Conservation (phyloP, 352 stramenopile species). For the Pythium vanterpoolii region DNA sequence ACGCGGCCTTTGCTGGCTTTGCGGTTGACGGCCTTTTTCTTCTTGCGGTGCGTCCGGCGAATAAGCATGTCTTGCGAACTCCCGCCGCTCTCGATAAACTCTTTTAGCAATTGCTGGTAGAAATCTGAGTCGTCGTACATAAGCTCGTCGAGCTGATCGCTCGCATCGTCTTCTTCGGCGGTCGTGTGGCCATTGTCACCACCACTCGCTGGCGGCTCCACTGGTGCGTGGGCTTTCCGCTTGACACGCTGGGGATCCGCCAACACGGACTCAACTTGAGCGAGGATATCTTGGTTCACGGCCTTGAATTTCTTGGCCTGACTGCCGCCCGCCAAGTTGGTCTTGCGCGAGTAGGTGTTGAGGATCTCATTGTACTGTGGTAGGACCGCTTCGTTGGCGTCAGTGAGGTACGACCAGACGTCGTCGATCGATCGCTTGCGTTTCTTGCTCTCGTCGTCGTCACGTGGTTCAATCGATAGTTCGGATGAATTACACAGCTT, state of each 20-base stretch:
- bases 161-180: conserved; percentile 30
- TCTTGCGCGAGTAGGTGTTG: conserved; percentile 77
- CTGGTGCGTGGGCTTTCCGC: conserved; percentile 72
- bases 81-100: conserved; percentile 82
- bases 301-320: conserved; percentile 87
- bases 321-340: conserved; percentile 51
- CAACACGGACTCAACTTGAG: conserved; percentile 82
- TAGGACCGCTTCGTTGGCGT: conserved; percentile 41
- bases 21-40: conserved; percentile 85
- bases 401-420: conserved; percentile 46
- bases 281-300: conserved; percentile 84
- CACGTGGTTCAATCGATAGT: conserved; percentile 25
- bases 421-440: conserved; percentile 59
- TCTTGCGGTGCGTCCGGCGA: conserved; percentile 71
- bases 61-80: conserved; percentile 50
- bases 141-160: conserved; percentile 68
- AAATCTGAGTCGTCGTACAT: conserved; percentile 89
- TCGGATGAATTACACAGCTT: conserved; percentile 69
- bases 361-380: conserved; percentile 83
- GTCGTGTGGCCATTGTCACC: conserved; percentile 28
- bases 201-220: conserved; percentile 31
- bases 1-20: conserved; percentile 85
- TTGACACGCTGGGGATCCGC: conserved; percentile 80
- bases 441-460: conserved; percentile 41
- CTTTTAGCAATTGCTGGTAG: conserved; percentile 87